Percentiles rank a stretch among this genome's conserved stretches.
Conservation (phyloP, 768 basidiomycete species). For the Lentinula lateritia region DNA sequence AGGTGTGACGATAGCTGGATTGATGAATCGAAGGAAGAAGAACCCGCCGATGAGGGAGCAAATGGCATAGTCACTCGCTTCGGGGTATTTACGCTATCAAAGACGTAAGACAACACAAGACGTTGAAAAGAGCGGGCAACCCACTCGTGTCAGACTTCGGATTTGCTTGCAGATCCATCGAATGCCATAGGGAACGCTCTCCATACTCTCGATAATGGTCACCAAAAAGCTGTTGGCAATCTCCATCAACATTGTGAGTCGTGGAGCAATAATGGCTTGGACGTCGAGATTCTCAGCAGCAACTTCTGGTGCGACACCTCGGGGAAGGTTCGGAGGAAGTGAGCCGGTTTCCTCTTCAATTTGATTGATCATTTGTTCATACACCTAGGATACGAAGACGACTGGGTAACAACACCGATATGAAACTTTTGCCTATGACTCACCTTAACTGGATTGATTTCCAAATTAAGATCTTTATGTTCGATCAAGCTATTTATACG, state of each 20-base stretch:
- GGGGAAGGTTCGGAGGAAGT: conserved; percentile 84
- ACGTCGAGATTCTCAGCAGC: conserved; percentile 94
- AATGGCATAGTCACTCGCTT: conserved; percentile 96
- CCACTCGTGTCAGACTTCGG: conserved; percentile 87
- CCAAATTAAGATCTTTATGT: conserved; percentile 98
- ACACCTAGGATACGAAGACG: conserved; percentile 54
- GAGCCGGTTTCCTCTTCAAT: conserved; percentile 97
- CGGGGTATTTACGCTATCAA: conserved; percentile 91
- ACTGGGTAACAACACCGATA: not conserved
- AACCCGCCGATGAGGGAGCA: conserved; percentile 99
- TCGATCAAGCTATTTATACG: conserved; percentile 98
- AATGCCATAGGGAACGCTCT: conserved; percentile 98
- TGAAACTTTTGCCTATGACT: conserved; percentile 6
- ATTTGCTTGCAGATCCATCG: conserved; percentile 99
- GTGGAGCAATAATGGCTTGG: conserved; percentile 95
- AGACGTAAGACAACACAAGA: conserved; percentile 3
- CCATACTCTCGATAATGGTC: conserved; percentile 98
- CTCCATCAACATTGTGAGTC: conserved; percentile 99
- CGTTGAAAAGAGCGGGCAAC: conserved; percentile 18
- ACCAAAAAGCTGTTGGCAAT: conserved; percentile 97
- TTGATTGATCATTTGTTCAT: conserved; percentile 99
- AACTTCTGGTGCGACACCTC: conserved; percentile 91
- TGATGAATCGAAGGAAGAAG: conserved; percentile 99
- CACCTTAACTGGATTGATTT: conserved; percentile 98
- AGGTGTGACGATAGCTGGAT: conserved; percentile 97